A percentile compares a stretch with the other conserved stretches of the same genome.
These are phyloP conservation scores for Amphichorda felina DNA, from an alignment of 2,329 filamentous ascomycete genomes.

Conservation along the genomic window DNA sequence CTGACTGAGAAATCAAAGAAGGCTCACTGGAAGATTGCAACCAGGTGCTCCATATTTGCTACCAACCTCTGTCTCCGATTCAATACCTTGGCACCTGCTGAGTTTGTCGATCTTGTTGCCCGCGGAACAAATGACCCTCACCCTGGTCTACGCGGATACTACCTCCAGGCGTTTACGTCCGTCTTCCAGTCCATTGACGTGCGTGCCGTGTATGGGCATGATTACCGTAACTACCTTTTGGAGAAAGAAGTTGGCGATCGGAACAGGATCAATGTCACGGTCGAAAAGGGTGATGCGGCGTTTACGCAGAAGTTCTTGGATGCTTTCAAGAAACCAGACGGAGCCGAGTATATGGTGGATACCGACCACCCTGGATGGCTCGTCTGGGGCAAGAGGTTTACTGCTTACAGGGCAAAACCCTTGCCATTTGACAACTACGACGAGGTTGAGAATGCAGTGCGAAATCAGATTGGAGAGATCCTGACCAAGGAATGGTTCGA, in stretches of 20 bases:
- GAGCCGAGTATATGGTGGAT: conserved; percentile 79
- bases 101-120: conserved; percentile 74
- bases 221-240: conserved; percentile 75
- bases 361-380: conserved; percentile 91
- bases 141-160: conserved; percentile 71
- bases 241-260: conserved; percentile 62
- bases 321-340: conserved; percentile 56
- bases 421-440: conserved; percentile 62
- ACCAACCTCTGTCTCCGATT: conserved; percentile 88
- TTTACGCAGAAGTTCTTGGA: conserved; percentile 74
- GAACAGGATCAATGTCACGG: conserved; percentile 64
- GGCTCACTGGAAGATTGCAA: conserved; percentile 95
- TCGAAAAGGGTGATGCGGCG: conserved; percentile 59
- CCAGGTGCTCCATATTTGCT: conserved; percentile 78
- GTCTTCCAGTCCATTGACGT: conserved; percentile 82
- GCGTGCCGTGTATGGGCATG: conserved; percentile 73
- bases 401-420: conserved; percentile 64
- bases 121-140: conserved; percentile 82
- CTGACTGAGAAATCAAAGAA: conserved; percentile 64
- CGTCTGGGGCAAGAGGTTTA: conserved; percentile 84
- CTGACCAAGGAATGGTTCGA: conserved; percentile 78
- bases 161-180: conserved; percentile 63
- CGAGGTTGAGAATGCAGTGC: conserved; percentile 60
- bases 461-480: conserved; percentile 67
- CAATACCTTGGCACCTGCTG: conserved; percentile 68